Percentiles rank a stretch among this genome's conserved stretches.
Conservation (phyloP, 2,329 filamentous ascomycete species). For the Sarocladiaceae sp. region DNA sequence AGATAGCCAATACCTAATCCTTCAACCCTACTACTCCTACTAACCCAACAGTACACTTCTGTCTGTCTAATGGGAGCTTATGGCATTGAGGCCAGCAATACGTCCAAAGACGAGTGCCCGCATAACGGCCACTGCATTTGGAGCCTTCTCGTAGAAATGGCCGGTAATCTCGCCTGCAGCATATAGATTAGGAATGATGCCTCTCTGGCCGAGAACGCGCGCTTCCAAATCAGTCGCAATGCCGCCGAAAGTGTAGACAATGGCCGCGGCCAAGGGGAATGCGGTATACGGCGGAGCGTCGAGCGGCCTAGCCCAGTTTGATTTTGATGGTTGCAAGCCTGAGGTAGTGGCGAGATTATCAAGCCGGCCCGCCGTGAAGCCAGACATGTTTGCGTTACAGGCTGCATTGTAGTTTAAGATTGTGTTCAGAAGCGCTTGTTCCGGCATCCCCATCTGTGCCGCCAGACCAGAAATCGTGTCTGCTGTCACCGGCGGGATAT, state of each 20-base stretch:
- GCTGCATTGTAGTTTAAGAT: slow-evolving; percentile 12
- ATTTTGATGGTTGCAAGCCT: slow-evolving; percentile 12
- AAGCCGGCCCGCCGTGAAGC: slow-evolving; percentile 11
- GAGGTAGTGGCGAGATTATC: slow-evolving; percentile 12
- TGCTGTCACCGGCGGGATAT: slow-evolving; percentile 11
- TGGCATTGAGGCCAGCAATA: slow-evolving; percentile 10
- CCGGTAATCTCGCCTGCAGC: slow-evolving; percentile 10
- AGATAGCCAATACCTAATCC: neutral
- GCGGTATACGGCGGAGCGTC: slow-evolving; percentile 11
- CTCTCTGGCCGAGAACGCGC: slow-evolving; percentile 11
- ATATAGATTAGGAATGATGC: slow-evolving; percentile 11
- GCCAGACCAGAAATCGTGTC: slow-evolving; percentile 12
- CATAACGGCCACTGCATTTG: slow-evolving; percentile 11
- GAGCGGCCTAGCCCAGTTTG: slow-evolving; percentile 11
- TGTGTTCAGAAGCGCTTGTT: slow-evolving; percentile 12
- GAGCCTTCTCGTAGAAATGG: slow-evolving; percentile 10
- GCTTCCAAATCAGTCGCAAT: slow-evolving; percentile 11
- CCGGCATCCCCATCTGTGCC: slow-evolving; percentile 11
- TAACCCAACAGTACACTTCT: slow-evolving; percentile 7
- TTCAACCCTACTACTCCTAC: neutral
- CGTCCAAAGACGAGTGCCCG: slow-evolving; percentile 11
- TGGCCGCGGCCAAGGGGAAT: slow-evolving; percentile 11
- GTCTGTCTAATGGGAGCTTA: slow-evolving; percentile 10
- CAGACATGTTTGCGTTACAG: slow-evolving; percentile 12
- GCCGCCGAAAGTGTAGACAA: slow-evolving; percentile 11